These are phyloP conservation scores for Salix udensis DNA, from an alignment of 345 rosid genomes.

Conservation along the genomic window DNA sequence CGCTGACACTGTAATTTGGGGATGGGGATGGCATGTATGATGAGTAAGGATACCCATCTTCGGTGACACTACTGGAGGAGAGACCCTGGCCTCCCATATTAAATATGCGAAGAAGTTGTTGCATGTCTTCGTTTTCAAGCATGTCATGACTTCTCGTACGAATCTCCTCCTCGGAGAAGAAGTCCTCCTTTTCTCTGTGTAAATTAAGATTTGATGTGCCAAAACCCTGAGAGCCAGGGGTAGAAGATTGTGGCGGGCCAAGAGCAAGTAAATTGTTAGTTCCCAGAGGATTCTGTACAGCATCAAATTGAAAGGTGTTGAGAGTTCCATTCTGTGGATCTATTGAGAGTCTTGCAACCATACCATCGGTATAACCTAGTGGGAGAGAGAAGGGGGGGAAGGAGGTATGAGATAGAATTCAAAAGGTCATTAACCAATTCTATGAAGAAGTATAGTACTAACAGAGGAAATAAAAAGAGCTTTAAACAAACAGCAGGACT, in stretches of 20 bases:
- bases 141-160: slow-evolving; percentile 30
- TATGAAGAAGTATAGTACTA: neutral
- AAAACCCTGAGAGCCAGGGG: slow-evolving; percentile 35
- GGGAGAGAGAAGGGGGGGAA: neutral
- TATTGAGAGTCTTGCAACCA: slow-evolving; percentile 39
- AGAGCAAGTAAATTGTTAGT: slow-evolving; percentile 34
- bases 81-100: slow-evolving; percentile 19
- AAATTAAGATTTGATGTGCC: slow-evolving; percentile 41
- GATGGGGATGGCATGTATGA: slow-evolving; percentile 15
- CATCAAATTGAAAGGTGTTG: slow-evolving; percentile 42
- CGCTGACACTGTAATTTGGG: slow-evolving; percentile 18
- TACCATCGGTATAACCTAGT: slow-evolving; percentile 47
- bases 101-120: slow-evolving; percentile 26
- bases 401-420: neutral
- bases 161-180: slow-evolving; percentile 24
- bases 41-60: slow-evolving; percentile 21
- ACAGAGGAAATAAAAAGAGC: neutral
- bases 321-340: slow-evolving; percentile 48
- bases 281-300: slow-evolving; percentile 43
- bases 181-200: slow-evolving; percentile 28
- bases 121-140: slow-evolving; percentile 35
- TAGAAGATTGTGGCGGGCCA: slow-evolving; percentile 37
- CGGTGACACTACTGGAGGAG: slow-evolving; percentile 10
- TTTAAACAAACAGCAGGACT: no score
- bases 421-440: slow-evolving; percentile 5